Percentiles rank a stretch among this genome's conserved stretches.
Evolutionary conservation across 106 monocot species (phyloP).

Genomic region (Phalaenopsis equestris): DNA sequence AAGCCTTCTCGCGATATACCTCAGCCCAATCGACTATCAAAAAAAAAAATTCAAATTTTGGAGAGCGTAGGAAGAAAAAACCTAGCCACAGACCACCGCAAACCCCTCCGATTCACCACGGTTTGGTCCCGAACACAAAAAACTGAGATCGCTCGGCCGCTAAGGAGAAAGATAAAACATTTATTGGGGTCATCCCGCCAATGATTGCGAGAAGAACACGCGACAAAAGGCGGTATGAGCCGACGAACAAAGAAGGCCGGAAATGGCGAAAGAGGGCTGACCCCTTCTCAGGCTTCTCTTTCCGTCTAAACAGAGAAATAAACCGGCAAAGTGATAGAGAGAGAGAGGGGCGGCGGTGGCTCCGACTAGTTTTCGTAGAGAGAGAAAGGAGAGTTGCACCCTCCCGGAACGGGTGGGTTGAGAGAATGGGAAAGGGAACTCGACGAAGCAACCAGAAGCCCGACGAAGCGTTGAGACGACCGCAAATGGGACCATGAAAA

Average conservation of each 20-base stretch:
- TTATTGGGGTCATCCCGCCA: neutral
- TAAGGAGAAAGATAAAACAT: neutral
- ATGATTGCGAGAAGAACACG: neutral
- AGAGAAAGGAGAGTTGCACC: conserved; percentile 2
- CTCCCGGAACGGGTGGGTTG: neutral
- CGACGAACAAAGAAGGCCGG: neutral
- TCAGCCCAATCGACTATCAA: neutral
- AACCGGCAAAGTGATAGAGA: neutral
- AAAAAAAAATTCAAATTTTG: neutral
- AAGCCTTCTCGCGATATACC: neutral
- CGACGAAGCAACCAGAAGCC: neutral
- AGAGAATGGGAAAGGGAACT: neutral
- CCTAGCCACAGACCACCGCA: neutral
- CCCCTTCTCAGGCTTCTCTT: neutral
- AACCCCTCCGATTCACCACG: neutral
- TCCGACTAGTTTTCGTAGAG: neutral
- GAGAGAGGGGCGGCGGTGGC: neutral
- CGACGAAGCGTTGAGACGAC: neutral
- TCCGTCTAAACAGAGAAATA: neutral
- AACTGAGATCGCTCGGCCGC: neutral
- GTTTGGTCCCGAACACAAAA: neutral
- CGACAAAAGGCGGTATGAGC: neutral
- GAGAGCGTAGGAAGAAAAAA: neutral
- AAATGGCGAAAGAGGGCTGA: neutral
- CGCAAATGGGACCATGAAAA: neutral